Base-by-base conservation (phyloP, 352 stramenopile genomes). In the Phytophthora niederhauseri region DNA sequence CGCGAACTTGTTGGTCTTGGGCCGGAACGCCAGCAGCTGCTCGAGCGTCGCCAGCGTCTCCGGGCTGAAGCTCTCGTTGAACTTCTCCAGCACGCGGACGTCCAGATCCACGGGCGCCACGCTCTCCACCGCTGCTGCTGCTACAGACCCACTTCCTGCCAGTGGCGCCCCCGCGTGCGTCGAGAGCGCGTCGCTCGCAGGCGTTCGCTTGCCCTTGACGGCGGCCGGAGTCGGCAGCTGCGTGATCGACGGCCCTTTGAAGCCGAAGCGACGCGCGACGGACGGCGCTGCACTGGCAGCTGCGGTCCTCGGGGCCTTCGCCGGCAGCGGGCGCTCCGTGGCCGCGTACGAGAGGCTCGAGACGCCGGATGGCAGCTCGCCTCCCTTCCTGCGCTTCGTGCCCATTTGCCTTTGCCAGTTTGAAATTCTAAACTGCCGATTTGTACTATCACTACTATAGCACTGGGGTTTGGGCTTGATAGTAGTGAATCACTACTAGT, bases 1-100 rank as follows among this genome's bases (percentile, higher is more conserved):
- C 24, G 88, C 77, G 50, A 89, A 93, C 52, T 92, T 93, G 52
- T 86, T 90, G 22, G 85, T 79, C 53, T 91, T 92, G 31, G 74
- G 51, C 19, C 79, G 73, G 26, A 87, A 82, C 52, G 84, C 72
- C n/a, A 92, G 68, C 57, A 89, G 50, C 56, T 82, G 66, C 43
- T 91, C 73, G 1, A 91, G 70, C n/a, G 78, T 66, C 6, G 73
- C 50, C 20, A 82, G 19, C 20, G 66, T 78, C 28, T 88, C 72
- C 0, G 64, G 34, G 17, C 66, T 53, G 50, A 90, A 87, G 57
- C 30, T 75, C 30, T 63, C 60, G 0, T 54, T 22, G 48, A 89
- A 87, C 17, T 56, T 69, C 12, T 84, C 67, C 26, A 64, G 70
- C 34, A 89, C 58, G 24, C 77, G 76, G 17, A 78, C 30, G 20